Conservation (phyloP, 148 eudicot genomes). For the Rhododendron ferrugineum region DNA sequence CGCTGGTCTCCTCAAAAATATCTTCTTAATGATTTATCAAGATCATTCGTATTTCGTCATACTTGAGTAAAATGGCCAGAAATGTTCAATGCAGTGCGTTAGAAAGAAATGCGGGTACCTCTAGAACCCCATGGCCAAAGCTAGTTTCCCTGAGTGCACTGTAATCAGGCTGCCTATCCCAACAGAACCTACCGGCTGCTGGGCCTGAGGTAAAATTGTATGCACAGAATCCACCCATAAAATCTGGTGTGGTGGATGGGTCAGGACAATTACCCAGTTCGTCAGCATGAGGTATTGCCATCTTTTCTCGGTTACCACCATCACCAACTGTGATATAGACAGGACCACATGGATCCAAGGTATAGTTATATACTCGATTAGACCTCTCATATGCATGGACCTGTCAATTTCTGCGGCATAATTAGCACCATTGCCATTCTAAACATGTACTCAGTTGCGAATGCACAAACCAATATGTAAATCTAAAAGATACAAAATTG, state of each 20-base stretch:
- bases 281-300: slow-evolving; percentile 81
- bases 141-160: slow-evolving; percentile 91
- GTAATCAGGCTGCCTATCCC: slow-evolving; percentile 91
- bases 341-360: slow-evolving; percentile 82
- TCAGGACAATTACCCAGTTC: slow-evolving; percentile 84
- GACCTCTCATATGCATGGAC: slow-evolving; percentile 97
- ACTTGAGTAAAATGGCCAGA: neutral
- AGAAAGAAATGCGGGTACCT: slow-evolving; percentile 39
- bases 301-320: slow-evolving; percentile 96
- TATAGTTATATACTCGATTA: slow-evolving; percentile 85
- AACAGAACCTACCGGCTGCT: slow-evolving; percentile 86
- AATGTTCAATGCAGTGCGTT: neutral
- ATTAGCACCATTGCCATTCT: neutral
- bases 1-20: neutral
- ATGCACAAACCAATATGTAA: neutral
- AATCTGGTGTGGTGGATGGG: slow-evolving; percentile 72
- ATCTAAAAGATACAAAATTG: neutral
- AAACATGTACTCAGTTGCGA: neutral
- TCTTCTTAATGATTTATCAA: neutral
- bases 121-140: slow-evolving; percentile 95
- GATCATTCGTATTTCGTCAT: neutral
- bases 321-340: slow-evolving; percentile 84
- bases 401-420: slow-evolving; percentile 31
- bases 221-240: slow-evolving; percentile 93
- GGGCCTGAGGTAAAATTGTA: slow-evolving; percentile 86